Evolutionary conservation across 2,329 filamentous ascomycete species (phyloP).

Genomic region (Phyllosticta capitalensis): DNA sequence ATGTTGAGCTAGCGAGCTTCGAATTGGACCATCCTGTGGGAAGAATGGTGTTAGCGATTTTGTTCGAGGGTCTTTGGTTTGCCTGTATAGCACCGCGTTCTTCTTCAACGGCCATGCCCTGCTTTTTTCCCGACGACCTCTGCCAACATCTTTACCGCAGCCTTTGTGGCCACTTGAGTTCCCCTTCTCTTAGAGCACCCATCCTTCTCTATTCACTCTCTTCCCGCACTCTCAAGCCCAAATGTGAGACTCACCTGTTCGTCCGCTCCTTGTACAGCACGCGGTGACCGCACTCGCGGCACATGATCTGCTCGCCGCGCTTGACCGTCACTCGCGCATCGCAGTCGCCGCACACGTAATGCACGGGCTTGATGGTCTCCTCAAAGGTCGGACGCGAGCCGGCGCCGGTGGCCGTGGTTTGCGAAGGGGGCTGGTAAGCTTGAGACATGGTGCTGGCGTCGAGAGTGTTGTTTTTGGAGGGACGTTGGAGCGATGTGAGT

Average conservation of each 20-base stretch:
- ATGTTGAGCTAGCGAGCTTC: conserved; percentile 63
- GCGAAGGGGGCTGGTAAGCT: conserved; percentile 12
- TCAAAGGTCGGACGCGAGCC: conserved; percentile 43
- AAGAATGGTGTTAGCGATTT: neutral
- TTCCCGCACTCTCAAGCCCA: neutral
- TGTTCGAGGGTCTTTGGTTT: neutral
- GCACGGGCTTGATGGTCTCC: conserved; percentile 35
- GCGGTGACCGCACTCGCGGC: conserved; percentile 87
- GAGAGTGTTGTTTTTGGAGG: neutral
- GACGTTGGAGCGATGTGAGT: neutral
- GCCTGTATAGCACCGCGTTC: neutral
- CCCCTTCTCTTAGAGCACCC: neutral
- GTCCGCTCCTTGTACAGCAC: conserved; percentile 97
- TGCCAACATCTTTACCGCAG: no score
- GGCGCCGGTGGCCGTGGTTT: conserved; percentile 13
- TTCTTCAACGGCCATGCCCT: neutral
- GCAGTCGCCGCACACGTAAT: conserved; percentile 68
- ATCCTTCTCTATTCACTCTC: neutral
- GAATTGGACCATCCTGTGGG: conserved; percentile 64
- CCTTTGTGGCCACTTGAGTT: no score
- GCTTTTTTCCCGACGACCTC: neutral
- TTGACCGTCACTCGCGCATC: conserved; percentile 66
- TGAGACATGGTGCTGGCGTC: conserved; percentile 5
- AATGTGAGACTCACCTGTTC: conserved; percentile 59
- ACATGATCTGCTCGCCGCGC: conserved; percentile 71